Percentiles rank a stretch among this genome's conserved stretches.
Evolutionary conservation across 345 rosid genomes (phyloP).

Genomic region (Euphorbia peplus): DNA sequence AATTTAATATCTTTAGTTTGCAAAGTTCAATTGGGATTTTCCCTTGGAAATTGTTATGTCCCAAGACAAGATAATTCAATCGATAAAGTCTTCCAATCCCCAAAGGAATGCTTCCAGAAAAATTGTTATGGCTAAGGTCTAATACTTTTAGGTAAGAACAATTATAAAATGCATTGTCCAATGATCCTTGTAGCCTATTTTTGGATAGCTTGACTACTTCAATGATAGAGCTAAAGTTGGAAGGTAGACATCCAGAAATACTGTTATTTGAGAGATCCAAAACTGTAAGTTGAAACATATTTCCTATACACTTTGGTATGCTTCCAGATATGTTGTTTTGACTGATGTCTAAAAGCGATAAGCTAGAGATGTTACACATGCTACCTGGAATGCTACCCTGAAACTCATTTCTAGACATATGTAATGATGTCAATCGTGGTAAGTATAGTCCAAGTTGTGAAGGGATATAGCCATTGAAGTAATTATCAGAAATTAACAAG

Average conservation of each 20-base stretch:
- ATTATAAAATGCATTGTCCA: not conserved
- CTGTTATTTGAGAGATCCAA: constrained; percentile 10
- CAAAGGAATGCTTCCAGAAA: constrained; percentile 17
- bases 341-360: not conserved
- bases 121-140: constrained; percentile 19
- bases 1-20: constrained; percentile 1
- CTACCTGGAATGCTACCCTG: not conserved
- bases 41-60: constrained; percentile 20
- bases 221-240: not conserved
- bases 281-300: not conserved
- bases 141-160: not conserved
- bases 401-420: not conserved
- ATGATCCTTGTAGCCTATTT: constrained; percentile 8
- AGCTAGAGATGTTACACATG: not conserved
- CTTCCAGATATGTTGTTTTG: not conserved
- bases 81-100: constrained; percentile 1
- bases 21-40: constrained; percentile 18
- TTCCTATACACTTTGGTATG: not conserved
- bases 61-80: constrained; percentile 18
- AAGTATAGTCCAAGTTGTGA: not conserved
- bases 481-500: not conserved
- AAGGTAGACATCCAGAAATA: constrained; percentile 2
- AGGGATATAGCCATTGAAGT: not conserved
- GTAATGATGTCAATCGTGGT: not conserved
- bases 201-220: constrained; percentile 1